Base-by-base conservation (phyloP, 108 stramenopile genomes). In the Parietichytrium sp. region DNA sequence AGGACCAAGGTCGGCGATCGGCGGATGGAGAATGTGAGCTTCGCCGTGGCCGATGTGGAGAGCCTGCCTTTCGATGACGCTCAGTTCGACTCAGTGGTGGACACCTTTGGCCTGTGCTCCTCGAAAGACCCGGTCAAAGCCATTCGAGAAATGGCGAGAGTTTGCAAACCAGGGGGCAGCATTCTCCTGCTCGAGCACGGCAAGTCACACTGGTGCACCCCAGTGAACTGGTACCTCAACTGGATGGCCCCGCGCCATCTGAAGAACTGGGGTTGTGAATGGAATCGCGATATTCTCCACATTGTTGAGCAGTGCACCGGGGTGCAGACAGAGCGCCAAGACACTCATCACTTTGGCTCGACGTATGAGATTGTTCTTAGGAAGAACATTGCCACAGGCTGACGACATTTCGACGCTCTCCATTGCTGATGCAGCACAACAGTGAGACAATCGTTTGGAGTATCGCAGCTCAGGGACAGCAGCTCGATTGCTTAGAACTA, bases 41-140 rank as follows among this genome's bases (percentile, higher is more conserved):
- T 31, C 20, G 78, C 36, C 50, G 33, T 47, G 18, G 38, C 47
- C 3, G 8, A 42, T 29, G 53, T 54, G 53, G n/a, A 79, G 52
- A 80, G 86, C 16, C 51, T 91, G 15, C 45, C 77, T 2, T 93
- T 92, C 83, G 84, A 88, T 3, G 89, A 93, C 51, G 61, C 89
- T 30, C 83, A 78, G 4, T 95, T 94, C 82, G 94, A 95, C 84
- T 93, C 93, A 2, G 90, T 95, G 15, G 94, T 94, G 6, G 94
- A 95, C 86, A 94, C 96, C 0, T 96, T 96, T 83, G 94, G 96
- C 15, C 87, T 96, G 16, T 96, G 96, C 84, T 91, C 90, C 47
- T 92, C 91, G 80, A 89, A 94, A 49, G 93, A 96, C 84, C 96
- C 96, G 7, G 89, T 91, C 6, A 84, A 54, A 0, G 94, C 92